Conservation (phyloP, 257 asterid genomes). For the Fraxinus anomala region DNA sequence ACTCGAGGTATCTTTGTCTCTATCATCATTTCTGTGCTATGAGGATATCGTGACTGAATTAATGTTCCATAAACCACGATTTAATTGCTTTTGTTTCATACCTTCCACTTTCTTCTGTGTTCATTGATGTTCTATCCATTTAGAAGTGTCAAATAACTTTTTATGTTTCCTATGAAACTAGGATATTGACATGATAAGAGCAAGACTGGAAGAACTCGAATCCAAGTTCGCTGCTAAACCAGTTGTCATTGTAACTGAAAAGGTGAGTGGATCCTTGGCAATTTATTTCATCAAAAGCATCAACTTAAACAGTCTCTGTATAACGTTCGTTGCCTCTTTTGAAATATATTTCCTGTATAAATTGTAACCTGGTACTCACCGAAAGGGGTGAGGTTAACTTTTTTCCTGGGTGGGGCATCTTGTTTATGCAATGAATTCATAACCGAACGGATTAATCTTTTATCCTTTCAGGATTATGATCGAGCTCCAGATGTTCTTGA, state of each 20-base stretch:
- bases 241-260: conserved; percentile 74
- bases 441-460: conserved; percentile 7
- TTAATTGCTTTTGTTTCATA: not conserved
- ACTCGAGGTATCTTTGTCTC: conserved; percentile 44
- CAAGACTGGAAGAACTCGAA: conserved; percentile 64
- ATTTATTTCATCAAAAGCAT: not conserved
- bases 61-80: not conserved
- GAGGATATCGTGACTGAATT: not conserved
- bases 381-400: not conserved
- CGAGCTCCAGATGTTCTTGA: conserved; percentile 65
- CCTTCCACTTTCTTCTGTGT: not conserved
- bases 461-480: conserved; percentile 68
- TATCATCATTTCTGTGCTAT: not conserved
- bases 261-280: conserved; percentile 48
- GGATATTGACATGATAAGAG: conserved; percentile 61
- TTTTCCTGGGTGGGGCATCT: not conserved
- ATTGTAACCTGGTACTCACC: conserved; percentile 1
- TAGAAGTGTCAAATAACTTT: conserved; percentile 16
- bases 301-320: not conserved
- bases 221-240: conserved; percentile 55
- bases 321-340: not conserved
- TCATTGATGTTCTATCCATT: not conserved
- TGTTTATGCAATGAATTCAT: not conserved
- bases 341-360: not conserved
- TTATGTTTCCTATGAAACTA: conserved; percentile 30